Percentiles rank a stretch among this genome's conserved stretches.
These are phyloP conservation scores for Suillus spraguei DNA, from an alignment of 768 basidiomycete species.

Conservation along the genomic window DNA sequence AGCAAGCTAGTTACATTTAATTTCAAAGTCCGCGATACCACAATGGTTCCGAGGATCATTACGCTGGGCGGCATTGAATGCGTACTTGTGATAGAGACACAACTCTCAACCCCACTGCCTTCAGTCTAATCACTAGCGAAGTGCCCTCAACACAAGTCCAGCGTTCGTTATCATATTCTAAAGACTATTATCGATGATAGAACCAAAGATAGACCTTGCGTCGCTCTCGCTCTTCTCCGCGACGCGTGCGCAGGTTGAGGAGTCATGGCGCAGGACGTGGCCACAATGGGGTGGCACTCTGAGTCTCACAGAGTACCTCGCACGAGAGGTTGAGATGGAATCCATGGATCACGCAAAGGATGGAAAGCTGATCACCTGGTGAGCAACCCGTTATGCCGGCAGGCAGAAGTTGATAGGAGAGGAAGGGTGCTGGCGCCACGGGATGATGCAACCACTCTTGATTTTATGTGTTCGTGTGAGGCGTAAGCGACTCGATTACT, in stretches of 20 bases:
- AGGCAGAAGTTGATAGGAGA: background rate
- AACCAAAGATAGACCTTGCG: background rate
- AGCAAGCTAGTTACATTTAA: no score
- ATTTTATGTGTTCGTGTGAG: constrained; percentile 60
- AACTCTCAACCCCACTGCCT: no score
- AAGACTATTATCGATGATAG: background rate
- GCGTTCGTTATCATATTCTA: background rate
- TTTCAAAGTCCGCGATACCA: no score
- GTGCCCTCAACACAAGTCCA: background rate
- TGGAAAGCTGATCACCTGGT: constrained; percentile 54
- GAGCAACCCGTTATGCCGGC: constrained; percentile 3
- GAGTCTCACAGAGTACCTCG: constrained; percentile 44
- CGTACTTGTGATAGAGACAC: no score
- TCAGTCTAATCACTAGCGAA: background rate
- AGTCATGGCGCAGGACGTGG: constrained; percentile 38
- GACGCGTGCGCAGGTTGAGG: constrained; percentile 43
- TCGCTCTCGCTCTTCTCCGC: constrained; percentile 45
- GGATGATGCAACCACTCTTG: constrained; percentile 45
- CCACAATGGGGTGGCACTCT: constrained; percentile 45
- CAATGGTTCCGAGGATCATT: no score
- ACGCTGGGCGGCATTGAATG: no score
- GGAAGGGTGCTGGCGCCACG: constrained; percentile 57
- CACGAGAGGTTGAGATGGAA: constrained; percentile 41
- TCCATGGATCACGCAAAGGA: constrained; percentile 42
- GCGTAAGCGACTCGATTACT: constrained; percentile 42